Evolutionary conservation across 2,329 filamentous ascomycete species (phyloP).

Genomic region (Colletotrichum costaricense): DNA sequence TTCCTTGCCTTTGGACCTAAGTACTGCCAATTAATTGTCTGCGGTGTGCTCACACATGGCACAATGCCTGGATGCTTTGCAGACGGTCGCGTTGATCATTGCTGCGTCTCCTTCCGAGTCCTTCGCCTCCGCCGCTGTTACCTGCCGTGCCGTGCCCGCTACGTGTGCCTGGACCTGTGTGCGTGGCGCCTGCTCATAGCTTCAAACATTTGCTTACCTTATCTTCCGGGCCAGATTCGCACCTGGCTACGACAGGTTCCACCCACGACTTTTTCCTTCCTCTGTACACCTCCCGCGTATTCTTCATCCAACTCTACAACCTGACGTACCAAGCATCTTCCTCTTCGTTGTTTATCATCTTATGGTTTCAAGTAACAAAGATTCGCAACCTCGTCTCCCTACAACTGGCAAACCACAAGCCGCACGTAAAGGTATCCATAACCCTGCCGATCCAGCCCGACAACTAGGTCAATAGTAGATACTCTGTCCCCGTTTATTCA

Average conservation of each 20-base stretch:
- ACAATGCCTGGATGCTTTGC: not conserved
- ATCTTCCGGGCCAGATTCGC: not conserved
- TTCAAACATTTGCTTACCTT: not conserved
- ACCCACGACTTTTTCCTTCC: not conserved
- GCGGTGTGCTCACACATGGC: not conserved
- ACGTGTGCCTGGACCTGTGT: not conserved
- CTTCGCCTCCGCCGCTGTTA: not conserved
- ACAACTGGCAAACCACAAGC: not conserved
- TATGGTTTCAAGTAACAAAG: not conserved
- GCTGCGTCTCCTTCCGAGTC: not conserved
- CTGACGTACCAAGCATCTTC: not conserved
- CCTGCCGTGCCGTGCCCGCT: not conserved
- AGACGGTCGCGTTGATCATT: not conserved
- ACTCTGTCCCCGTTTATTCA: not conserved
- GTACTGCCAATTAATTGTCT: not conserved
- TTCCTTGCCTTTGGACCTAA: not conserved
- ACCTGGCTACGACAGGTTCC: not conserved
- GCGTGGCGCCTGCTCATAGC: not conserved
- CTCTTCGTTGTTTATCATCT: not conserved
- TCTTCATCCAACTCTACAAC: not conserved
- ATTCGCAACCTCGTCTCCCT: too few species aligned
- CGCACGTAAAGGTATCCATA: not conserved
- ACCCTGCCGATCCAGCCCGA: not conserved
- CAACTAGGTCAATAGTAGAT: not conserved
- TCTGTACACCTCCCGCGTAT: not conserved